Percentiles rank a stretch among this genome's conserved stretches.
phyloP scores from a whole-genome alignment of 139 green algal species.

The Chlamydomonas schloesseri region DNA sequence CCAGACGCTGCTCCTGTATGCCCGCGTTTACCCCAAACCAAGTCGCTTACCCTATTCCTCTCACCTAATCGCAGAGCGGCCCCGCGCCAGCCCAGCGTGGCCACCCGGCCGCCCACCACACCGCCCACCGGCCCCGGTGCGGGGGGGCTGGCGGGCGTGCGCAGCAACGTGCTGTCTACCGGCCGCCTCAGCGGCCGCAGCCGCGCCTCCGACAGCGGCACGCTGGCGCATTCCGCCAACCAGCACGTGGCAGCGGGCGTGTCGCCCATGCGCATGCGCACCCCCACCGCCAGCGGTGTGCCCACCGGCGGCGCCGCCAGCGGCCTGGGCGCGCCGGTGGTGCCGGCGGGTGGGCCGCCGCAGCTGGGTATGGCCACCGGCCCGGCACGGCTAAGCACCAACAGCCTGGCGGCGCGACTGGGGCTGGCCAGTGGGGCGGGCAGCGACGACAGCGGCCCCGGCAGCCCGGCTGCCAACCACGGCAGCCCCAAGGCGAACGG shows the following conservation, averaged over 20 bases:
- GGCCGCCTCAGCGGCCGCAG: not conserved
- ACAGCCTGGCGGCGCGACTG: not conserved
- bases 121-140: not conserved
- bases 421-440: not conserved
- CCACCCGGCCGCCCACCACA: not conserved
- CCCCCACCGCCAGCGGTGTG: not conserved
- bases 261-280: conserved; percentile 16
- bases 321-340: too few relatives aligned
- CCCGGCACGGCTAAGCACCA: not conserved
- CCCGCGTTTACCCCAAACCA: too few relatives aligned
- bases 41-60: too few relatives aligned
- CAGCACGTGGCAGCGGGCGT: not conserved
- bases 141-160: not conserved
- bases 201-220: conserved; percentile 37
- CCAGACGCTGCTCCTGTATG: too few relatives aligned
- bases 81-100: conserved; percentile 15
- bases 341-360: not conserved
- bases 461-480: not conserved
- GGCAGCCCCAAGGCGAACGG: not conserved
- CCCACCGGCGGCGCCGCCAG: not conserved
- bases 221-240: not conserved
- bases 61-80: not conserved
- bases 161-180: not conserved
- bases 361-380: not conserved
- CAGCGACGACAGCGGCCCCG: not conserved